Percentiles rank a stretch among this genome's conserved stretches.
These are phyloP conservation scores for Hanseniaspora thailandica DNA, from an alignment of 805 yeast species.

Conservation along the genomic window DNA sequence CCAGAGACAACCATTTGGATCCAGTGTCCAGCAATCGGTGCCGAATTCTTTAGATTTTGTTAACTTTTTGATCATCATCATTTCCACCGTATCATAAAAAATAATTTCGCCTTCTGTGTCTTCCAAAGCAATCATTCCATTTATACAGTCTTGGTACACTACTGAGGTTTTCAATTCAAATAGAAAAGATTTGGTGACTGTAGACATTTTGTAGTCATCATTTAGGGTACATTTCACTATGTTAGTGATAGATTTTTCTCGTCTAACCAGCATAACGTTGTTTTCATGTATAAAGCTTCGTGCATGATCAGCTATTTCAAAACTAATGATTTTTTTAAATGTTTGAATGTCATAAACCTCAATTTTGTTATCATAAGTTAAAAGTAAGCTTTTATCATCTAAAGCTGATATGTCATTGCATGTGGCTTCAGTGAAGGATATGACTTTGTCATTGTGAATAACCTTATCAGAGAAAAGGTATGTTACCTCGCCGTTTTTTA, in stretches of 20 bases:
- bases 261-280: neutral
- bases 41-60: neutral
- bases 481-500: neutral
- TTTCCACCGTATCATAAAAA: neutral
- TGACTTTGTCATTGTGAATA: neutral
- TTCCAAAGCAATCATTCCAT: neutral
- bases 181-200: neutral
- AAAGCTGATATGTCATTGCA: neutral
- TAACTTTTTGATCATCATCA: neutral
- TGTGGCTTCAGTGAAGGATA: neutral
- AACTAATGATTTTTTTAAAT: neutral
- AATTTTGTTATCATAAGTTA: neutral
- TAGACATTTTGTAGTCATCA: no score
- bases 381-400: neutral
- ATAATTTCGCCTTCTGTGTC: neutral
- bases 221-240: neutral
- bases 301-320: neutral
- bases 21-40: neutral
- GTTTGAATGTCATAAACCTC: neutral
- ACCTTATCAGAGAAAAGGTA: neutral
- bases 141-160: neutral
- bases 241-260: neutral
- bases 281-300: neutral
- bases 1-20: neutral
- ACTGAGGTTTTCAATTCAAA: neutral